phyloP scores from a whole-genome alignment of 2,329 filamentous ascomycete genomes.

The Eutypella sp. region DNA sequence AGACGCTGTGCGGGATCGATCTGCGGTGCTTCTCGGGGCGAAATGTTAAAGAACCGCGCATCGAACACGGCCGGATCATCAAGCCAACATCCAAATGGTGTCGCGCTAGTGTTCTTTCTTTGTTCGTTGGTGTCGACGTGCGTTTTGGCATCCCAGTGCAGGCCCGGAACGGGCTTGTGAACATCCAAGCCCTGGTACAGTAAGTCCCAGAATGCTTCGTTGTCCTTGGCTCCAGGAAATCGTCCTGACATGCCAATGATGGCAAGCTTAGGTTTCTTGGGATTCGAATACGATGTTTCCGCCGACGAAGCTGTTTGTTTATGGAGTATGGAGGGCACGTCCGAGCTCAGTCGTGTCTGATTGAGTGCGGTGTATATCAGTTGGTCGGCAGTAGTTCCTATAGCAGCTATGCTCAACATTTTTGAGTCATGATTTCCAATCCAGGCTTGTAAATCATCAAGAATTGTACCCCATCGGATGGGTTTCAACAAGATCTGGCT shows the following conservation, averaged over 20 bases:
- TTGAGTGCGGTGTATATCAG: constrained; percentile 11
- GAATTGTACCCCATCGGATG: constrained; percentile 10
- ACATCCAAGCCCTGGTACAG: constrained; percentile 59
- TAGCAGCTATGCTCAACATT: constrained; percentile 6
- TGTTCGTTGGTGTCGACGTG: constrained; percentile 58
- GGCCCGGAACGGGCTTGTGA: constrained; percentile 48
- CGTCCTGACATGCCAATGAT: constrained; percentile 62
- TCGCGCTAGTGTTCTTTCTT: constrained; percentile 49
- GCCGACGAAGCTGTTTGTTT: too few species aligned
- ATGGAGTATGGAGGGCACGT: too few species aligned
- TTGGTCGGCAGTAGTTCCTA: constrained; percentile 12
- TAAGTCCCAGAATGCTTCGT: constrained; percentile 58
- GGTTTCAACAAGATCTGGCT: constrained; percentile 14
- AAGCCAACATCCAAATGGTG: constrained; percentile 10
- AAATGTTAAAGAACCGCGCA: constrained; percentile 16
- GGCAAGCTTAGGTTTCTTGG: constrained; percentile 52
- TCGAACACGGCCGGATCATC: constrained; percentile 14
- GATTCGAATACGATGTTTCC: too few species aligned
- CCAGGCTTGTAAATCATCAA: constrained; percentile 10
- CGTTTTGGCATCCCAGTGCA: constrained; percentile 31
- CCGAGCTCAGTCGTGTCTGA: constrained; percentile 8
- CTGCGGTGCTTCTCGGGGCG: constrained; percentile 15
- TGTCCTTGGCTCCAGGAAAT: constrained; percentile 54
- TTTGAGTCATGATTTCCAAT: constrained; percentile 4
- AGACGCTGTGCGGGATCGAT: constrained; percentile 63